These are phyloP conservation scores for Dendrobium catenatum DNA, from an alignment of 106 monocot genomes.

Conservation along the genomic window DNA sequence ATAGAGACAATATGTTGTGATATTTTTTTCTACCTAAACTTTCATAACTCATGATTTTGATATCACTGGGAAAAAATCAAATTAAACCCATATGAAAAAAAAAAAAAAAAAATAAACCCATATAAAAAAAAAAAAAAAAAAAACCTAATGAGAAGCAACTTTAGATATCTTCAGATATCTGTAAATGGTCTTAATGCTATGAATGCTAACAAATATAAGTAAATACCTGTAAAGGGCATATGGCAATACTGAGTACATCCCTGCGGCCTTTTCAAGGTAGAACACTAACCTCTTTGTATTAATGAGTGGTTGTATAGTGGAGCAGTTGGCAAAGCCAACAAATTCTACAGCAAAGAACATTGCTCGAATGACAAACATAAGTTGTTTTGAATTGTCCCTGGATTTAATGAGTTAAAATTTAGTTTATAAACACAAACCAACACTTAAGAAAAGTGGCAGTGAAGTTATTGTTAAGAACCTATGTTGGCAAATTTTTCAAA, in stretches of 20 bases:
- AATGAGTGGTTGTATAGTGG: slow-evolving; percentile 54
- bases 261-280: slow-evolving; percentile 68
- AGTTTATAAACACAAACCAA: not conserved
- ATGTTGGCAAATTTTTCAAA: slow-evolving; percentile 55
- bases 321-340: slow-evolving; percentile 44
- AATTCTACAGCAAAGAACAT: slow-evolving; percentile 56
- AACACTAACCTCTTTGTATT: slow-evolving; percentile 55
- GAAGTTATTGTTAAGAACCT: slow-evolving; percentile 18
- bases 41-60: too few species aligned
- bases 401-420: not conserved
- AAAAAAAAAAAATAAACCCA: too few species aligned
- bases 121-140: too few species aligned
- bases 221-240: slow-evolving; percentile 68
- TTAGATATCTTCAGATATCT: too few species aligned
- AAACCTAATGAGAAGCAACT: too few species aligned
- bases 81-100: too few species aligned
- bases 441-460: not conserved
- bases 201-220: not conserved
- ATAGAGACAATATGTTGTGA: too few species aligned
- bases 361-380: slow-evolving; percentile 48
- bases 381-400: slow-evolving; percentile 44
- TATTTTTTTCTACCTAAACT: too few species aligned
- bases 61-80: too few species aligned
- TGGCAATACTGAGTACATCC: slow-evolving; percentile 76
- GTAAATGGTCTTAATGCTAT: not conserved